Conservation (phyloP, 2,329 filamentous ascomycete genomes). For the Phialemoniopsis sp. region DNA sequence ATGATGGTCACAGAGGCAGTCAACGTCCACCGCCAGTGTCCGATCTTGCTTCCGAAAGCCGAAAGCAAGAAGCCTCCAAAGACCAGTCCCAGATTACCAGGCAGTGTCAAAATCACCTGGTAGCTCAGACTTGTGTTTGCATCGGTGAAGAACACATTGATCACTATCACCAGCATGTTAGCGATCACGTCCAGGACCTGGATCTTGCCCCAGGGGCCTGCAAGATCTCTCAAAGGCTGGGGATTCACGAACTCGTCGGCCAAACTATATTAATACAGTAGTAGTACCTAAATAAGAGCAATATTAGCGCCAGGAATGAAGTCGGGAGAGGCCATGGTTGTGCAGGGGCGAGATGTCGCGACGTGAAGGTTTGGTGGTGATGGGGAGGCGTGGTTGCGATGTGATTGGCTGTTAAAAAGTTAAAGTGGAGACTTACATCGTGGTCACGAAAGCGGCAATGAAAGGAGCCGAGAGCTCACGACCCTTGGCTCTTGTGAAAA, state of each 20-base stretch:
- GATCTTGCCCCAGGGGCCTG: too few species aligned
- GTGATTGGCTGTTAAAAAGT: not conserved
- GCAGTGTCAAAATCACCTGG: constrained; percentile 30
- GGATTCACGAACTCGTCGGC: too few species aligned
- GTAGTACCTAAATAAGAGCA: constrained; percentile 19
- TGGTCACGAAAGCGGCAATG: constrained; percentile 38
- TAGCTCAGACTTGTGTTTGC: constrained; percentile 26
- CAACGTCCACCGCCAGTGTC: constrained; percentile 41
- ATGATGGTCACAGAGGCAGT: constrained; percentile 37
- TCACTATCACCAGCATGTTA: too few species aligned
- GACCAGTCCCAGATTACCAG: constrained; percentile 38
- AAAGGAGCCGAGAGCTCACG: constrained; percentile 42
- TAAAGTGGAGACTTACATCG: constrained; percentile 31
- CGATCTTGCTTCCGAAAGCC: constrained; percentile 33
- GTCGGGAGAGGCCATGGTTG: too few species aligned
- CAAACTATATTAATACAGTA: constrained; percentile 41
- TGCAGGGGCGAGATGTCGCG: too few species aligned
- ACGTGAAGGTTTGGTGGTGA: too few species aligned
- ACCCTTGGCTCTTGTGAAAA: constrained; percentile 38
- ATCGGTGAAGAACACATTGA: constrained; percentile 35
- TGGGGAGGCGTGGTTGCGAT: too few species aligned
- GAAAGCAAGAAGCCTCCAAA: constrained; percentile 35
- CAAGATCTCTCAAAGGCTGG: too few species aligned
- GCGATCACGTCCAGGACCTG: too few species aligned
- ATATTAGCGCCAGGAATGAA: too few species aligned